Conservation (phyloP, 805 yeast genomes). For the Suhomyces xylopsoci region DNA sequence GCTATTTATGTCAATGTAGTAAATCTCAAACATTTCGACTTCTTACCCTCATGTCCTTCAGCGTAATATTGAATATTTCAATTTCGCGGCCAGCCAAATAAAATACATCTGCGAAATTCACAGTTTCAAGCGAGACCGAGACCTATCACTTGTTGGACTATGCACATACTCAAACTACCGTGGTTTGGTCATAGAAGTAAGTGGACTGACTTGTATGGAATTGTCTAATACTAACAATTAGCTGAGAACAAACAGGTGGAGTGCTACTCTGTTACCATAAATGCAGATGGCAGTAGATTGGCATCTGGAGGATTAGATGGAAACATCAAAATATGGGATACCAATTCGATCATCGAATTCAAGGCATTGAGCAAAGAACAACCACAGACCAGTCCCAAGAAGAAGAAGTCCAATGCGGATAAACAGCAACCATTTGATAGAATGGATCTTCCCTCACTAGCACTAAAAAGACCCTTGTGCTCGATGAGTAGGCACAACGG, state of each 20-base stretch:
- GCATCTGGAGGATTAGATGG: conserved; percentile 96
- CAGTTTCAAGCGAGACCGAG: neutral
- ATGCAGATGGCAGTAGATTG: conserved; percentile 76
- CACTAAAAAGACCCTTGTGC: conserved; percentile 58
- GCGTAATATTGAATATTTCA: neutral
- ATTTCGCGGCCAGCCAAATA: neutral
- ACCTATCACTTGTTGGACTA: conserved; percentile 6
- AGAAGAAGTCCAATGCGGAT: conserved; percentile 2
- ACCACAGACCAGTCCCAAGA: neutral
- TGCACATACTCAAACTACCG: conserved; percentile 43
- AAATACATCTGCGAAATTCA: neutral
- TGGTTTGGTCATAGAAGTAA: conserved; percentile 45
- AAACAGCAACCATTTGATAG: conserved; percentile 7
- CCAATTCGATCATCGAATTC: conserved; percentile 50
- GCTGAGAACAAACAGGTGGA: conserved; percentile 83
- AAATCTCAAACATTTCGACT: neutral
- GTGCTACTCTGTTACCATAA: conserved; percentile 77
- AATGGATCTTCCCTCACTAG: conserved; percentile 16
- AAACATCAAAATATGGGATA: conserved; percentile 85
- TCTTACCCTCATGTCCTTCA: too few species aligned
- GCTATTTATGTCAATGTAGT: neutral
- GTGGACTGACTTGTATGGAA: conserved; percentile 11
- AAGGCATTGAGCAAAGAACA: conserved; percentile 10
- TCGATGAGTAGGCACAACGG: conserved; percentile 96
- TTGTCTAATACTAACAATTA: conserved; percentile 21